A percentile compares a stretch with the other conserved stretches of the same genome.
Conservation (phyloP, 2,329 filamentous ascomycete genomes). For the Penicillium sp. region DNA sequence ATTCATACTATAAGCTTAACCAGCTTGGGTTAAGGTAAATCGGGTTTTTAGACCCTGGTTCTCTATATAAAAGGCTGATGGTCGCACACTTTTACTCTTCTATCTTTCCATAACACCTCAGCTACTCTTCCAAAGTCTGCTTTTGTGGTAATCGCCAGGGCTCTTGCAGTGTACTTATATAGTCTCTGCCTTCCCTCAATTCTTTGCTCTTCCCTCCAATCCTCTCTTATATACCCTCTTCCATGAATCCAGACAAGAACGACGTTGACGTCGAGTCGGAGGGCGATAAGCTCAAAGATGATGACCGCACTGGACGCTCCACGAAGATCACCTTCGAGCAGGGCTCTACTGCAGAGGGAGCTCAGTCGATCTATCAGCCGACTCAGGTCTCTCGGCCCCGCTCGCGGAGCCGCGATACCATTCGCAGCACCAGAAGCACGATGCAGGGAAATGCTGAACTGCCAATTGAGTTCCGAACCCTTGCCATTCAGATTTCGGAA, state of each 20-base stretch:
- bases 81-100: neutral
- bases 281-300: conserved; percentile 5
- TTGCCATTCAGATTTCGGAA: conserved; percentile 41
- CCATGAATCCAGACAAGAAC: conserved; percentile 14
- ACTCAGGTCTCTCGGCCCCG: conserved; percentile 14
- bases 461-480: conserved; percentile 39
- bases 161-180: neutral
- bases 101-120: neutral
- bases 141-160: neutral
- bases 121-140: neutral
- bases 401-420: conserved; percentile 24
- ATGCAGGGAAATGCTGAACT: conserved; percentile 23
- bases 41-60: neutral
- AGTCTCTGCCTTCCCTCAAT: neutral
- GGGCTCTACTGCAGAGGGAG: conserved; percentile 8
- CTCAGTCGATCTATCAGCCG: conserved; percentile 21
- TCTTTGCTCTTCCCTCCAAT: neutral
- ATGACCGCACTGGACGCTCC: conserved; percentile 14
- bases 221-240: neutral
- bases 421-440: conserved; percentile 16
- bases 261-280: conserved; percentile 17
- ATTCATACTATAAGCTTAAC: neutral
- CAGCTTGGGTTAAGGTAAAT: neutral
- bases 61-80: neutral
- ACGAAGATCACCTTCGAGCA: conserved; percentile 24